A percentile compares a stretch with the other conserved stretches of the same genome.
Conservation (phyloP, 1,284 basidiomycete species). For the Cutaneotrichosporon spelunceum region DNA sequence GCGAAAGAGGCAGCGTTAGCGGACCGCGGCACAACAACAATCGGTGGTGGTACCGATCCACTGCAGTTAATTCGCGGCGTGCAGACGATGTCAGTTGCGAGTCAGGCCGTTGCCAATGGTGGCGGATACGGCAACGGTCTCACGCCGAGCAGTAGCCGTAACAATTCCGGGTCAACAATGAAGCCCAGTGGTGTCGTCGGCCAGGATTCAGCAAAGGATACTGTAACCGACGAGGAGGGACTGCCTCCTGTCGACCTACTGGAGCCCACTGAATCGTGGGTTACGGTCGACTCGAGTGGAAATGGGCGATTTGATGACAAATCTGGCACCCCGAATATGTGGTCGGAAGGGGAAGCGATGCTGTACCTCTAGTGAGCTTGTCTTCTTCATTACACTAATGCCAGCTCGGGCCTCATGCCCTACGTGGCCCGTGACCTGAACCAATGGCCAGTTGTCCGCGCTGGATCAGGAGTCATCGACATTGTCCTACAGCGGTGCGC, state of each 20-base stretch:
- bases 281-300: conserved; percentile 35
- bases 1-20: conserved; percentile 33
- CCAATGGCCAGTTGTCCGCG: conserved; percentile 77
- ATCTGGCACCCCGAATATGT: conserved; percentile 24
- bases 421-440: conserved; percentile 66
- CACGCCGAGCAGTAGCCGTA: background rate
- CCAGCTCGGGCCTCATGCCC: conserved; percentile 52
- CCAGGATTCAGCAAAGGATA: background rate
- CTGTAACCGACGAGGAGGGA: conserved; percentile 22
- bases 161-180: background rate
- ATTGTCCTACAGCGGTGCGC: conserved; percentile 68
- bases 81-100: conserved; percentile 3
- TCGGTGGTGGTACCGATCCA: conserved; percentile 26
- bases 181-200: background rate
- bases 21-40: conserved; percentile 13
- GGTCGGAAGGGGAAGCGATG: conserved; percentile 70
- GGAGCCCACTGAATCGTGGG: conserved; percentile 43
- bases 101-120: background rate
- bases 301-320: background rate
- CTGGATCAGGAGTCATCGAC: conserved; percentile 77
- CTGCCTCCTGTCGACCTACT: conserved; percentile 32
- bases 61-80: conserved; percentile 17
- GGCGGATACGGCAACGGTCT: background rate
- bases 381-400: background rate
- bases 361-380: conserved; percentile 61